Evolutionary conservation across 768 basidiomycete species (phyloP), one percentile per base, ranked within the genome.

Genomic region (Amanita rubescens): DNA sequence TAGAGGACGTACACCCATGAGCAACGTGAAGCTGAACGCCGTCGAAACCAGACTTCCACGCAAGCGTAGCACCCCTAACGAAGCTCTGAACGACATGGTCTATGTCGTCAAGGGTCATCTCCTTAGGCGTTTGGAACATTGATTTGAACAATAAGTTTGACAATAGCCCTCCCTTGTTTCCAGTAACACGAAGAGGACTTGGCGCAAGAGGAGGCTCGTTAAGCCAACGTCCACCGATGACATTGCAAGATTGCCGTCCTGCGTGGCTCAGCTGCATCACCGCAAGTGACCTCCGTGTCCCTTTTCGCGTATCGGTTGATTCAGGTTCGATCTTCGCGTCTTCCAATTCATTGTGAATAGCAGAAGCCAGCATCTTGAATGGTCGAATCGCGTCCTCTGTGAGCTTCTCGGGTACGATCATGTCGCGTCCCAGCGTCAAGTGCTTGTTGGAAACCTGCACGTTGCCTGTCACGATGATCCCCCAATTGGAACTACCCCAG

Each of bases 401-500:
- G 48, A 83, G 51, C 0, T 56, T 58, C 9, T 61, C 58, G 0
- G 87, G 87, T 2, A 87, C 57, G n/a, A 81, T 66, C 7, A 89
- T 69, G 62, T 92, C 90, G 33, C 85, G 77, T 15, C 87, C 90
- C 22, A 93, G 70, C 3, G 80, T 70, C 2, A 92, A 71, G 62
- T 93, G 90, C 1, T 72, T 65, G 0, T 56, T 55, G 24, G 76
- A 75, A 24, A 94, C 80, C 60, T 88, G 86, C 3, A 90, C 77
- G 58, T 94, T 94, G 3, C 94, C 94, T 0, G 94, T 91, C 25
- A 94, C 65, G 43, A 95, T 70, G 76, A 96, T 90, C 0, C 91
- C 94, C 90, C 90, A 97, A 44, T 76, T 76, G 10, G 85, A 78
- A 49, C 71, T 65, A 1, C 82, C 80, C 93, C 94, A 97, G 59